A percentile compares a stretch with the other conserved stretches of the same genome.
Evolutionary conservation across 495 filamentous ascomycete species (phyloP).

Genomic region (Durotheca rogersii): DNA sequence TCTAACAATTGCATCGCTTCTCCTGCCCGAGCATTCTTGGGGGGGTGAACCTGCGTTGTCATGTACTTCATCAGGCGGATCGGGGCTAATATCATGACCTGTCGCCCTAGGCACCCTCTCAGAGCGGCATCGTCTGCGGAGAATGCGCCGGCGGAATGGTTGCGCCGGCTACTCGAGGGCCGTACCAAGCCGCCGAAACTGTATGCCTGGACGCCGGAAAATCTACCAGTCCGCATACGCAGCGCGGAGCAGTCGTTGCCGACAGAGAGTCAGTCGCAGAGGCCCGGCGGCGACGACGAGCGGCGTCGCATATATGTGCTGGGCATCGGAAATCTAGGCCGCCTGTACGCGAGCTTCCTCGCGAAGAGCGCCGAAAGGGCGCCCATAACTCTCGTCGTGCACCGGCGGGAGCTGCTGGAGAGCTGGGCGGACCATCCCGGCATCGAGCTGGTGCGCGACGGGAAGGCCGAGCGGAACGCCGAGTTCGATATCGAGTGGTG

Average conservation of each 20-base stretch:
- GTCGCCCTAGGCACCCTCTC: neutral
- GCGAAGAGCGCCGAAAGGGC: conserved; percentile 32
- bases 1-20: no score
- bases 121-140: conserved; percentile 2
- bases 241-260: neutral
- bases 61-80: conserved; percentile 10
- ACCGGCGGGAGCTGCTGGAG: conserved; percentile 39
- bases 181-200: conserved; percentile 28
- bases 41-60: neutral
- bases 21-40: no score
- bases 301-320: conserved; percentile 44
- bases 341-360: conserved; percentile 43
- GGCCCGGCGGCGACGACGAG: conserved; percentile 10
- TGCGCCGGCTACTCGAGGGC: conserved; percentile 22
- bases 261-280: neutral
- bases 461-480: conserved; percentile 34
- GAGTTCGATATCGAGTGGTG: conserved; percentile 57
- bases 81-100: neutral
- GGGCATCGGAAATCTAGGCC: conserved; percentile 58
- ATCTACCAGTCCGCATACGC: conserved; percentile 10
- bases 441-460: conserved; percentile 38
- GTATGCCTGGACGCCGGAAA: conserved; percentile 37
- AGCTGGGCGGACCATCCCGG: conserved; percentile 40
- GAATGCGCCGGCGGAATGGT: conserved; percentile 21
- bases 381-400: conserved; percentile 52